Conservation (phyloP, 2,329 filamentous ascomycete species). For the Xylaria digitata region DNA sequence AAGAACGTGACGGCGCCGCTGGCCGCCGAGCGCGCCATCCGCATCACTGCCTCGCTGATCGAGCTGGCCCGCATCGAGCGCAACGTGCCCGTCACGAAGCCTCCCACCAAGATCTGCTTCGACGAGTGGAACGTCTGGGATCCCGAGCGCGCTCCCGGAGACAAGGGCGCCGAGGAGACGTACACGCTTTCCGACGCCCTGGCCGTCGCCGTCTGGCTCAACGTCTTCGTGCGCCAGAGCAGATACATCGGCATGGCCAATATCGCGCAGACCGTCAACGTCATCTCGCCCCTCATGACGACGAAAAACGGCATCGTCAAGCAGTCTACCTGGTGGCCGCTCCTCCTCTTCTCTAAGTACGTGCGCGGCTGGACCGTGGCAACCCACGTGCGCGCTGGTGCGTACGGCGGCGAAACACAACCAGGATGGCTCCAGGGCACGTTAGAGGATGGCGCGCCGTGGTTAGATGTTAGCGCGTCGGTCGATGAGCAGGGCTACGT, state of each 20-base stretch:
- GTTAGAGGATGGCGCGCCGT: slow-evolving; percentile 70
- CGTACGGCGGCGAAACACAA: slow-evolving; percentile 74
- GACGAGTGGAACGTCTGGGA: slow-evolving; percentile 91
- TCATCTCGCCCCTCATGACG: slow-evolving; percentile 82
- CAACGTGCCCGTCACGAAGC: slow-evolving; percentile 67
- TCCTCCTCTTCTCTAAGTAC: slow-evolving; percentile 74
- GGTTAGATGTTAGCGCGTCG: slow-evolving; percentile 74
- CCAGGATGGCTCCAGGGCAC: slow-evolving; percentile 73
- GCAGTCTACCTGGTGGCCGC: slow-evolving; percentile 81
- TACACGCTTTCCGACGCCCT: slow-evolving; percentile 81
- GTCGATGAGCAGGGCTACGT: slow-evolving; percentile 68
- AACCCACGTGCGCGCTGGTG: slow-evolving; percentile 70
- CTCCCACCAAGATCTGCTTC: slow-evolving; percentile 78
- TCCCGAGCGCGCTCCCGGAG: slow-evolving; percentile 75
- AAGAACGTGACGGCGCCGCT: slow-evolving; percentile 71
- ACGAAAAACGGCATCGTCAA: slow-evolving; percentile 70
- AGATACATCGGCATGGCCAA: slow-evolving; percentile 76
- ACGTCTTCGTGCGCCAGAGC: slow-evolving; percentile 77
- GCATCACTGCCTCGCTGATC: slow-evolving; percentile 75
- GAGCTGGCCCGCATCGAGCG: slow-evolving; percentile 80
- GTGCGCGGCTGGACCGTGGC: slow-evolving; percentile 80
- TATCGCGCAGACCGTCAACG: slow-evolving; percentile 81
- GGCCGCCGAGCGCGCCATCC: slow-evolving; percentile 78
- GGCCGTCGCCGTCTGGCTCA: slow-evolving; percentile 80
- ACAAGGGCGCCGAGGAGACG: slow-evolving; percentile 76